These are phyloP conservation scores for Hypomontagnella submonticulosa DNA, from an alignment of 495 filamentous ascomycete genomes.

Conservation along the genomic window DNA sequence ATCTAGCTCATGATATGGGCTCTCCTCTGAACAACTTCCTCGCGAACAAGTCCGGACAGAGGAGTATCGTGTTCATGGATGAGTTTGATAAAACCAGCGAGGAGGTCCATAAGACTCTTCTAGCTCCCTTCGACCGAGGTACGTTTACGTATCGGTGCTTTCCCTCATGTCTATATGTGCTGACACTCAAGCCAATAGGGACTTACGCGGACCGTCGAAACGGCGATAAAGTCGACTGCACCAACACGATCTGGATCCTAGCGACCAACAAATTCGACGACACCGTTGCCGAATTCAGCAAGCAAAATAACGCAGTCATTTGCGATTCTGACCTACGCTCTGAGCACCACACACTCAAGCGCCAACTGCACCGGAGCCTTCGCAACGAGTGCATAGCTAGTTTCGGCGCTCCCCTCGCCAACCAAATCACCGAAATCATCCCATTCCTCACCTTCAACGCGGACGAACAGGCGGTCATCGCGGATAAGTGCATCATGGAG, in stretches of 20 bases:
- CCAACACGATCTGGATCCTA: slow-evolving; percentile 66
- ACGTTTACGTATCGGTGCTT: slow-evolving; percentile 15
- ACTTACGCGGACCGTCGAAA: slow-evolving; percentile 60
- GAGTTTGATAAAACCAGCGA: slow-evolving; percentile 67
- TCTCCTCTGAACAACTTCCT: slow-evolving; percentile 66
- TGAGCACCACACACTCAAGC: slow-evolving; percentile 41
- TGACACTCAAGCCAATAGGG: slow-evolving; percentile 21
- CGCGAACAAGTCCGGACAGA: slow-evolving; percentile 50
- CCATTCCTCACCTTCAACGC: slow-evolving; percentile 61
- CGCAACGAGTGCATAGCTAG: slow-evolving; percentile 44
- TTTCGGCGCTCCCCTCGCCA: slow-evolving; percentile 53
- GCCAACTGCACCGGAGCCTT: slow-evolving; percentile 47
- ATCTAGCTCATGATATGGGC: slow-evolving; percentile 51
- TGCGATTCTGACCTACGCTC: slow-evolving; percentile 28
- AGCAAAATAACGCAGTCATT: slow-evolving; percentile 40
- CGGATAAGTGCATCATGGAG: slow-evolving; percentile 58
- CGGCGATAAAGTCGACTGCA: slow-evolving; percentile 57
- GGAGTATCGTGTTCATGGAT: slow-evolving; percentile 65
- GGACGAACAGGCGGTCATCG: slow-evolving; percentile 55
- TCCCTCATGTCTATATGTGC: slow-evolving; percentile 25
- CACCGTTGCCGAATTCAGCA: slow-evolving; percentile 53
- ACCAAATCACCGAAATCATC: slow-evolving; percentile 57
- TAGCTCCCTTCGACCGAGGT: slow-evolving; percentile 61
- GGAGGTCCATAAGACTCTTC: slow-evolving; percentile 54
- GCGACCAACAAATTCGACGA: slow-evolving; percentile 62